Evolutionary conservation across 352 stramenopile genomes (phyloP), one percentile per base, ranked within the genome.

Genomic region (Saprolegnia parasitica): DNA sequence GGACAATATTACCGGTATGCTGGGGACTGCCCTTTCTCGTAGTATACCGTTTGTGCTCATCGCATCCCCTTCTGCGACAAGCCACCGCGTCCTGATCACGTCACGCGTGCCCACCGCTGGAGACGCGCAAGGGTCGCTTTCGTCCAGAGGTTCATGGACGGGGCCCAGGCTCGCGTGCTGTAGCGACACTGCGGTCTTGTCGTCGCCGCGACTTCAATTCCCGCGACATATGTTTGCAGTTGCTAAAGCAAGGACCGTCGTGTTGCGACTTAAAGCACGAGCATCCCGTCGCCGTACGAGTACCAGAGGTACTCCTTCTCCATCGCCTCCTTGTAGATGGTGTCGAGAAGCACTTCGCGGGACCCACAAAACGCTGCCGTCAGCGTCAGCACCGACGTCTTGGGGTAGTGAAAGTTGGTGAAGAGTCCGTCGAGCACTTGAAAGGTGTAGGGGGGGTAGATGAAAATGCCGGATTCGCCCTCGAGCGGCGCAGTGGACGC

Each of bases 381-480:
- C 18, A 70, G 63, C 20, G 63, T 70, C 21, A 70, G 29, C 26
- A 70, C 63, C 46, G 63, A 70, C 63, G 63, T 70, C 26, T 70
- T 70, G 49, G 63, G 63, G 63, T 70, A 70, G 26, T 70, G 63
- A 26, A 70, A 70, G 46, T 70, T 70, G 46, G 63, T 70, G 23
- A 70, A 70, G 42, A 70, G 47, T 1, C 63, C 63, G 11, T 35
- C 39, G 23, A 70, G 63, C 11, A 70, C 63, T 39, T 70, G 62
- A 37, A 70, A 70, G n/a, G 62, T 10, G 63, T 70, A 70, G 24
- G 63, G 63, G 37, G 63, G 63, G 63, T 70, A 70, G 63, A 70
- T 70, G 26, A 70, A 70, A 13, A 70, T 47, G 26, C 63, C 46
- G 5, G 63, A 52, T 24, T 70, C 63, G 39, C 63, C 63, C 23